These are phyloP conservation scores for Mortierella sp. DNA, from an alignment of 371 early-diverging fungal genomes.

Conservation along the genomic window DNA sequence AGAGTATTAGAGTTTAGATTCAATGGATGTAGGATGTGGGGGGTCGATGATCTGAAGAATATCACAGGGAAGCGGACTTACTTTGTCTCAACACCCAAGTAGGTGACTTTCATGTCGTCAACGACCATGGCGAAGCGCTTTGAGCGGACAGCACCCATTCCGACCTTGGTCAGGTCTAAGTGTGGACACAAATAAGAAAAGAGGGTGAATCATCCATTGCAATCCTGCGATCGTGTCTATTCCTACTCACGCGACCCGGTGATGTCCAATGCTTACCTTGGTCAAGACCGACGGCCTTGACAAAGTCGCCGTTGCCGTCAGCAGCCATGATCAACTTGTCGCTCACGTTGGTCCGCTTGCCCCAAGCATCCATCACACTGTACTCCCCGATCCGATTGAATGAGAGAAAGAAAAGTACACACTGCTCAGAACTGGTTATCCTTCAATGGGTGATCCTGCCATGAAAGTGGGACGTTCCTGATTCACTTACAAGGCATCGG, in stretches of 20 bases:
- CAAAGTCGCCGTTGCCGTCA: slow-evolving; percentile 75
- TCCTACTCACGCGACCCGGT: background rate
- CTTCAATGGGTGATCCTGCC: too few species aligned
- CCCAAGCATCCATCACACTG: slow-evolving; percentile 83
- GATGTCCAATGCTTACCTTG: slow-evolving; percentile 51
- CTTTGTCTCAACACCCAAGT: slow-evolving; percentile 77
- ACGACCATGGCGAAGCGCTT: slow-evolving; percentile 82
- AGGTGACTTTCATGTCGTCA: slow-evolving; percentile 74
- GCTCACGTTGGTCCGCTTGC: slow-evolving; percentile 65
- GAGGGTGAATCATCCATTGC: slow-evolving; percentile 3
- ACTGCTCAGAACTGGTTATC: background rate
- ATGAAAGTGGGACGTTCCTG: background rate
- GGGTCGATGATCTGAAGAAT: too few species aligned
- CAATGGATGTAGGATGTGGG: background rate
- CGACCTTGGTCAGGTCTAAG: slow-evolving; percentile 52
- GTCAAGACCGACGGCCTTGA: slow-evolving; percentile 70
- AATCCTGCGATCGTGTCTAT: too few species aligned
- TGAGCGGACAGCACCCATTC: slow-evolving; percentile 64
- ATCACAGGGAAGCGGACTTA: slow-evolving; percentile 9
- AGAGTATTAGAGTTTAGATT: background rate
- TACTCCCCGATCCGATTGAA: too few species aligned
- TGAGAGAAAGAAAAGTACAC: background rate
- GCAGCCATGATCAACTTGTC: slow-evolving; percentile 71
- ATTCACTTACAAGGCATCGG: slow-evolving; percentile 72
- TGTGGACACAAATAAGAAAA: background rate